Conservation (phyloP, 106 monocot species). For the Dendrobium nobile region DNA sequence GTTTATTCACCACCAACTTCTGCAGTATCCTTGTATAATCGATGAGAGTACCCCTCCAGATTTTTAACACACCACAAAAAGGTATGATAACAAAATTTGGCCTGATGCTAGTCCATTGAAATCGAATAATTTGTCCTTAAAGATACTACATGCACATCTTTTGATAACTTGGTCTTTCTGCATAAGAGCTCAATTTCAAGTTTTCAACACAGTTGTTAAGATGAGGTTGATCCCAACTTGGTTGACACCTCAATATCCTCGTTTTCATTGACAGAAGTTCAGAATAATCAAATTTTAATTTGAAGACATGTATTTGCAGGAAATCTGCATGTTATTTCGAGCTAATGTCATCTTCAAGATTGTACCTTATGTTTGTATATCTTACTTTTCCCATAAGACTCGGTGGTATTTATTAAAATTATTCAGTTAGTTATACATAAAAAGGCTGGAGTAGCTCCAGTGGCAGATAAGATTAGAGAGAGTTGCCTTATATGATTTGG, state of each 20-base stretch:
- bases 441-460: too few species aligned
- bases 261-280: neutral
- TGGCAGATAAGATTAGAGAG: too few species aligned
- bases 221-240: neutral
- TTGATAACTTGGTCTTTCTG: neutral
- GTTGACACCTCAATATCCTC: neutral
- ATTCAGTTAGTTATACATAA: neutral
- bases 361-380: neutral
- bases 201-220: neutral
- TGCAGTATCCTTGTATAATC: neutral
- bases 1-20: neutral
- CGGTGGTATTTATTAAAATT: neutral
- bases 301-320: neutral
- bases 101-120: too few species aligned
- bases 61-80: too few species aligned
- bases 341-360: neutral
- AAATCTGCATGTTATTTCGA: neutral
- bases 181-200: neutral
- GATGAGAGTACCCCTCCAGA: too few species aligned
- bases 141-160: neutral
- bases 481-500: too few species aligned
- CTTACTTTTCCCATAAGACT: neutral
- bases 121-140: too few species aligned
- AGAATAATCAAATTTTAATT: neutral
- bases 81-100: too few species aligned